A percentile compares a stretch with the other conserved stretches of the same genome.
Conservation (phyloP, 2,329 filamentous ascomycete species). For the Diplodia mutila region DNA sequence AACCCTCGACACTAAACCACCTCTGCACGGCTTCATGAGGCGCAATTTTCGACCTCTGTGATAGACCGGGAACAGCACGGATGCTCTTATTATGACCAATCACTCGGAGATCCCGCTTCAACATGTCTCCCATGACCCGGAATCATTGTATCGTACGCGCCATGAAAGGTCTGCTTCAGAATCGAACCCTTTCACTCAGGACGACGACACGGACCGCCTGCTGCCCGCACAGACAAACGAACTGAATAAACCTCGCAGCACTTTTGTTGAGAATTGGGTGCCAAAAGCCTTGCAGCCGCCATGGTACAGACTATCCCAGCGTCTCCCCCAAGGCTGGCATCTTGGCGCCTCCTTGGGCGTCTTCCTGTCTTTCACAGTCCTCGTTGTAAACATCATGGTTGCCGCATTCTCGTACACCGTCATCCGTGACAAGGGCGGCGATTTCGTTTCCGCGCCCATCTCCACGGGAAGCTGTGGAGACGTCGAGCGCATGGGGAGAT, state of each 20-base stretch:
- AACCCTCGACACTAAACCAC: background rate
- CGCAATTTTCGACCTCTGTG: too few relatives aligned
- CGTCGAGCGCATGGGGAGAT: conserved; percentile 25
- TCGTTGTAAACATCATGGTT: conserved; percentile 1
- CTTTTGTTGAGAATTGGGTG: background rate
- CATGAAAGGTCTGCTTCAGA: background rate
- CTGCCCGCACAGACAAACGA: background rate
- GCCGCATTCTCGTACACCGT: background rate
- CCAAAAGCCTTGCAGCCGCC: background rate
- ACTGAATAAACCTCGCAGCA: background rate
- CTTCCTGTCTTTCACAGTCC: background rate
- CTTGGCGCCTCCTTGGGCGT: background rate
- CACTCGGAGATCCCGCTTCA: background rate
- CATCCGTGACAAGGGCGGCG: background rate
- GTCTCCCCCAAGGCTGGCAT: background rate
- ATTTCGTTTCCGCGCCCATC: background rate
- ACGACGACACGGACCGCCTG: background rate
- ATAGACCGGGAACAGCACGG: background rate
- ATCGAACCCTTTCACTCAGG: background rate
- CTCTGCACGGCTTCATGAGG: background rate
- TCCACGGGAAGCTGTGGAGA: conserved; percentile 32
- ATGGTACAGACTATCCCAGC: background rate
- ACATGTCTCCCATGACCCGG: background rate
- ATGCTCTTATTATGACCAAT: background rate
- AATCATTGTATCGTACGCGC: too few relatives aligned